Conservation (phyloP, 164 flowering plant genomes). For the Aristolochia contorta region DNA sequence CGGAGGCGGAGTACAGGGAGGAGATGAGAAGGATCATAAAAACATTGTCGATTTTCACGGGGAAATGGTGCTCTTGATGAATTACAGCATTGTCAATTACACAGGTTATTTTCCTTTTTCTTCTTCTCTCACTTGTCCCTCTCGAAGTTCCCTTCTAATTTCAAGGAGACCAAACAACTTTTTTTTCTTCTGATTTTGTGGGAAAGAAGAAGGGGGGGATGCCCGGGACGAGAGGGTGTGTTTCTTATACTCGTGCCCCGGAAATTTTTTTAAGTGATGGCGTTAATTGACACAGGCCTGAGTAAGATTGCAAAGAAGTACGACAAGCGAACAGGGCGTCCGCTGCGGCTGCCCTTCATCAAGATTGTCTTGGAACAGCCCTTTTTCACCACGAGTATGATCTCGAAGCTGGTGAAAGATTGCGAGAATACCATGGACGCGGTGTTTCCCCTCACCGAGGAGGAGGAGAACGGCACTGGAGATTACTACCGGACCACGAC, state of each 20-base stretch:
- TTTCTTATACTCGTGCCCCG: no score
- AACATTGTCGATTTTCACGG: slow-evolving; percentile 76
- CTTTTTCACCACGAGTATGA: slow-evolving; percentile 56
- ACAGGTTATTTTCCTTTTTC: slow-evolving; percentile 36
- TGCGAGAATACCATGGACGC: slow-evolving; percentile 57
- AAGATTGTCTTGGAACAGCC: slow-evolving; percentile 70
- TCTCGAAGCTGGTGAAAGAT: slow-evolving; percentile 68
- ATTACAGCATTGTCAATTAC: slow-evolving; percentile 79
- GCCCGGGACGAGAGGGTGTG: no score
- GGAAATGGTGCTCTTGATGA: slow-evolving; percentile 76
- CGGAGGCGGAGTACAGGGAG: slow-evolving; percentile 31
- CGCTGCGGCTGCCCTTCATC: slow-evolving; percentile 61
- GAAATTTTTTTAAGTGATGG: background rate
- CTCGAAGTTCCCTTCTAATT: background rate
- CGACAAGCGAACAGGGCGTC: slow-evolving; percentile 69
- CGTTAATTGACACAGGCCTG: slow-evolving; percentile 33
- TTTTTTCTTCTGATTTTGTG: background rate
- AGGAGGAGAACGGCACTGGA: slow-evolving; percentile 1
- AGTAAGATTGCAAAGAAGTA: slow-evolving; percentile 88
- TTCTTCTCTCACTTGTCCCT: background rate
- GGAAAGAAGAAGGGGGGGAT: background rate
- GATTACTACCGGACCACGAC: slow-evolving; percentile 12
- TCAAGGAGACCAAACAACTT: background rate
- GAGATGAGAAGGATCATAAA: slow-evolving; percentile 53
- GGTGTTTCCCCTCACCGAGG: slow-evolving; percentile 28